Base-by-base conservation (phyloP, 1,139 yeast species). In the Pichia cactophila region DNA sequence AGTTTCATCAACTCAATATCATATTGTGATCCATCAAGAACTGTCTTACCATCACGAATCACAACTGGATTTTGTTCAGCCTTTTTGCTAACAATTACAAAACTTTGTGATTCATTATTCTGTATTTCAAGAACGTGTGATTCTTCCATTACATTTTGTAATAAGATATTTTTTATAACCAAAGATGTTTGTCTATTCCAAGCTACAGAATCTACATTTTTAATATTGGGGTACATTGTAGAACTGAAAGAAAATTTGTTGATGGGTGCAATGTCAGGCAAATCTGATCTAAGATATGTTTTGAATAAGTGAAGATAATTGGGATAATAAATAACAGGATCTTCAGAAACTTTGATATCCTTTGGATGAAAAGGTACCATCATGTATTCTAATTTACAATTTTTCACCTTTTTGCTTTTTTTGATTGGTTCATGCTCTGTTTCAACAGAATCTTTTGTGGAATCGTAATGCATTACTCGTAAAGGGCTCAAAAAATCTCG, bases 401-500 rank as follows among this genome's bases (percentile, higher is more conserved):
- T 40, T 9, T 7, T 39, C 2, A 5, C 12, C 14, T n/a, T 28
- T 14, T 28, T 42, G 20, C 5, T 10, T 33, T 16, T 20, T 23
- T 38, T 20, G 5, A 11, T 20, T 9, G 14, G n/a, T 10, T 38
- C 28, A 6, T 2, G 14, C 16, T 17, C 17, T 17, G 12, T 20
- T 36, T 36, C 5, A 3, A 9, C 16, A 6, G 12, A 20, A n/a
- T 36, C 23, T 23, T 23, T 16, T 8, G 12, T 5, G 5, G 45
- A 5, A 33, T 49, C 41, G 44, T 57, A 53, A 31, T 56, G 45
- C 26, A 56, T 54, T 9, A 58, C 17, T 7, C 55, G 49, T 40
- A 63, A 41, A 5, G 59, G 58, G 0, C 56, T 26, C 10, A 63
- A 47, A 2, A 61, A 47, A 35, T 53, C 58, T 31, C 61, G 46